Conservation (phyloP, 495 filamentous ascomycete species). For the Elasticomyces elasticus region DNA sequence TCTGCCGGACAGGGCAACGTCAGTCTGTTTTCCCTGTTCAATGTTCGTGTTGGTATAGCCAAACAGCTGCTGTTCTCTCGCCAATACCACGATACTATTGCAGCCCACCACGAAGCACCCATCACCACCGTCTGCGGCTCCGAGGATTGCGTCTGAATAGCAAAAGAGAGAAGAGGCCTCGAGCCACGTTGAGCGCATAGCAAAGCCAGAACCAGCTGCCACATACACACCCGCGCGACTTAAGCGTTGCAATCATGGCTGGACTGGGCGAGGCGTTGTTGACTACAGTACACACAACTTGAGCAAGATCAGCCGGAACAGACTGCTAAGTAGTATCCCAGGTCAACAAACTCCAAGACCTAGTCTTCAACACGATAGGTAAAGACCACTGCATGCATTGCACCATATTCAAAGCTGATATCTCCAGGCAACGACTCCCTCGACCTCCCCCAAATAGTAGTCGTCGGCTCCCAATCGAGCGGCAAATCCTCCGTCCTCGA, state of each 20-base stretch:
- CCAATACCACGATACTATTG: too few relatives aligned
- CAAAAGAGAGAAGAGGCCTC: too few relatives aligned
- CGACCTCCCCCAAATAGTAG: conserved; percentile 97
- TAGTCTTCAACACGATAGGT: conserved; percentile 94
- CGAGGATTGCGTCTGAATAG: too few relatives aligned
- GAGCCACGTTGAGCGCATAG: too few relatives aligned
- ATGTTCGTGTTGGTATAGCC: too few relatives aligned
- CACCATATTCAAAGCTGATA: neutral
- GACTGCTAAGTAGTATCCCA: neutral
- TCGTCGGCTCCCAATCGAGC: conserved; percentile 96
- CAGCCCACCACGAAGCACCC: too few relatives aligned
- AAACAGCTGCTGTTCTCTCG: too few relatives aligned
- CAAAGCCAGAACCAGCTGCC: too few relatives aligned
- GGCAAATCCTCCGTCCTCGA: conserved; percentile 99
- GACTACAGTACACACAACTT: conserved; percentile 37
- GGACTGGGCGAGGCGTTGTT: conserved; percentile 85
- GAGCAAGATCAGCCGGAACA: neutral
- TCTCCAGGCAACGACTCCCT: conserved; percentile 80
- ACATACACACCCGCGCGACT: too few relatives aligned
- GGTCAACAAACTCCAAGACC: conserved; percentile 93
- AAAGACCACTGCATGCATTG: neutral
- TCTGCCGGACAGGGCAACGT: too few relatives aligned
- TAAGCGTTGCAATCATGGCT: conserved; percentile 49
- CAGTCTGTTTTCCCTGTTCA: too few relatives aligned
- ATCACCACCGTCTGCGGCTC: neutral